Conservation (phyloP, 1,284 basidiomycete species). For the Ganoderma multipileum region DNA sequence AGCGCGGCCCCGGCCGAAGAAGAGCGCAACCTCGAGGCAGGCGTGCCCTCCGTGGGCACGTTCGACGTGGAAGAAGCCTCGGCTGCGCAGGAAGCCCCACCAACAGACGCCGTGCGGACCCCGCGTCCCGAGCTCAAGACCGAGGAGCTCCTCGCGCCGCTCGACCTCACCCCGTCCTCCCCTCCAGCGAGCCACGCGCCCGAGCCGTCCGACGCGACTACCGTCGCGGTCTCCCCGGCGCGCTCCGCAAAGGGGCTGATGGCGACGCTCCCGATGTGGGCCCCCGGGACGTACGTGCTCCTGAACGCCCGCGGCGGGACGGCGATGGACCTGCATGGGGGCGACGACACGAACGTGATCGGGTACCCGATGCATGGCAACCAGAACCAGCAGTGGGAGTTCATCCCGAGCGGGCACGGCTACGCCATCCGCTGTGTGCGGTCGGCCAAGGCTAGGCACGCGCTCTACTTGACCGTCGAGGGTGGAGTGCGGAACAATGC, state of each 20-base stretch:
- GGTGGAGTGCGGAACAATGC: conserved; percentile 46
- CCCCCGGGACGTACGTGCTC: conserved; percentile 46
- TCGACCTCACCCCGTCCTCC: conserved; percentile 16
- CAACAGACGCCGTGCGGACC: conserved; percentile 5
- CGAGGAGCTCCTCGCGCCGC: conserved; percentile 16
- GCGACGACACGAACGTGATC: conserved; percentile 54
- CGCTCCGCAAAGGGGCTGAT: not conserved
- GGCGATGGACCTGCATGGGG: conserved; percentile 61
- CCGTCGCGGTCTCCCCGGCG: conserved; percentile 17
- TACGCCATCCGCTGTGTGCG: conserved; percentile 52
- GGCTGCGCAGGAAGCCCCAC: conserved; percentile 4
- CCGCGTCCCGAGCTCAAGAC: conserved; percentile 13
- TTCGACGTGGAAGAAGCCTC: conserved; percentile 12
- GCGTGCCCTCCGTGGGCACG: conserved; percentile 17
- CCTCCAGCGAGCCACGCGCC: conserved; percentile 11
- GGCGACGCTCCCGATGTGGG: conserved; percentile 25
- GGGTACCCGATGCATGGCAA: conserved; percentile 53
- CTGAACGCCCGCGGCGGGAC: conserved; percentile 57
- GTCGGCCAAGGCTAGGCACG: conserved; percentile 30
- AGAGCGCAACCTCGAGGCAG: conserved; percentile 19
- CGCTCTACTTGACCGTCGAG: conserved; percentile 50
- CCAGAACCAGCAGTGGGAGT: conserved; percentile 63
- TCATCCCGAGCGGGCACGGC: conserved; percentile 45
- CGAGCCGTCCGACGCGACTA: conserved; percentile 25
- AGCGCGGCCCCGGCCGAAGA: not conserved